phyloP scores from a whole-genome alignment of 2,329 filamentous ascomycete genomes.

The Sporothrix phasma region DNA sequence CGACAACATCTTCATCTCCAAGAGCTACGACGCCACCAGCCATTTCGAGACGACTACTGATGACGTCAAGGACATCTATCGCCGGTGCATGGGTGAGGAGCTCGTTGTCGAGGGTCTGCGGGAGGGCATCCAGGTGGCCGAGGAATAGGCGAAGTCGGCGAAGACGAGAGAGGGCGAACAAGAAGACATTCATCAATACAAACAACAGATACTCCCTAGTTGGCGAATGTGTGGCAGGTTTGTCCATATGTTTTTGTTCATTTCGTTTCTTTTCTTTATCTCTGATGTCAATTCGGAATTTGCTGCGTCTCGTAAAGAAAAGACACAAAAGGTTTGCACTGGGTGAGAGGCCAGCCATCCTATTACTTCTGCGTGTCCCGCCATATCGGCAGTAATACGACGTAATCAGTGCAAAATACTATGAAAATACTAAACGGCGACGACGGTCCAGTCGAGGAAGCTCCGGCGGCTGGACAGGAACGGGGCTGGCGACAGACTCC shows the following conservation, averaged over 20 bases:
- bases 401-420: too few species aligned
- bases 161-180: neutral
- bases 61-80: constrained; percentile 91
- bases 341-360: neutral
- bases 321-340: neutral
- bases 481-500: neutral
- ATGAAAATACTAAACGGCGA: neutral
- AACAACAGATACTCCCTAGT: neutral
- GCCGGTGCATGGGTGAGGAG: constrained; percentile 70
- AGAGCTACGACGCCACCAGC: constrained; percentile 95
- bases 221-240: neutral
- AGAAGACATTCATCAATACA: neutral
- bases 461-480: neutral
- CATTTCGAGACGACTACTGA: constrained; percentile 92
- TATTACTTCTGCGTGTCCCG: neutral
- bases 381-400: too few species aligned
- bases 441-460: neutral
- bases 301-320: neutral
- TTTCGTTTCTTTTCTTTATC: neutral
- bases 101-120: constrained; percentile 79
- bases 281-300: neutral
- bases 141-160: constrained; percentile 39
- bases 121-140: constrained; percentile 65
- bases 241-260: neutral
- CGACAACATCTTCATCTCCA: constrained; percentile 94